phyloP scores from a whole-genome alignment of 2,329 filamentous ascomycete species.

The Daldinia sp. region DNA sequence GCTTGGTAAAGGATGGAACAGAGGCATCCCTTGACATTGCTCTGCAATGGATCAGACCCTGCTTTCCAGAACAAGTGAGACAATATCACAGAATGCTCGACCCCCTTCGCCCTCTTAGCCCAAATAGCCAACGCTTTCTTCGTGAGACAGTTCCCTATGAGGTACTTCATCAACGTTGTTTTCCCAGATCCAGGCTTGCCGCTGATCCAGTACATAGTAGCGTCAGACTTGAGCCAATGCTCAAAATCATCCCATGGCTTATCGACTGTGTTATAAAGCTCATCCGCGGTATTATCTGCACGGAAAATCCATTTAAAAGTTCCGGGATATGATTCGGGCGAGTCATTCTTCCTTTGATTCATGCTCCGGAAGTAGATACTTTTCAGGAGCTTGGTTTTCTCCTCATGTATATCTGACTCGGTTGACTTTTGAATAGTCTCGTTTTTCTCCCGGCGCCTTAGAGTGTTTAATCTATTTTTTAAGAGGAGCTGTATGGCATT shows the following conservation, averaged over 20 bases:
- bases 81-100: neutral
- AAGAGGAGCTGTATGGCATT: conserved; percentile 8
- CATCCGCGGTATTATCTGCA: neutral
- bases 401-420: neutral
- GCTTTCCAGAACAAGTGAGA: conserved; percentile 6
- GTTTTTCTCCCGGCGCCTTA: conserved; percentile 4
- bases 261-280: neutral
- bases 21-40: neutral
- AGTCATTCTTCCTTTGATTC: neutral
- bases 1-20: neutral
- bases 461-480: neutral
- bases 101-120: neutral
- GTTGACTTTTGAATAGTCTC: neutral
- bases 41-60: neutral
- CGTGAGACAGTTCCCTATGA: neutral
- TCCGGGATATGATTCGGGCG: neutral
- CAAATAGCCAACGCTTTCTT: neutral
- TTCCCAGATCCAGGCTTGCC: conserved; percentile 1
- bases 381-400: neutral
- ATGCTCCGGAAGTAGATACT: neutral
- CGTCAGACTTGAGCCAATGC: neutral
- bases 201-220: neutral
- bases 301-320: neutral
- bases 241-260: neutral
- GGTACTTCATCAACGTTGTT: neutral